Evolutionary conservation across 805 yeast genomes (phyloP).

Genomic region (Zygosaccharomyces lentus): DNA sequence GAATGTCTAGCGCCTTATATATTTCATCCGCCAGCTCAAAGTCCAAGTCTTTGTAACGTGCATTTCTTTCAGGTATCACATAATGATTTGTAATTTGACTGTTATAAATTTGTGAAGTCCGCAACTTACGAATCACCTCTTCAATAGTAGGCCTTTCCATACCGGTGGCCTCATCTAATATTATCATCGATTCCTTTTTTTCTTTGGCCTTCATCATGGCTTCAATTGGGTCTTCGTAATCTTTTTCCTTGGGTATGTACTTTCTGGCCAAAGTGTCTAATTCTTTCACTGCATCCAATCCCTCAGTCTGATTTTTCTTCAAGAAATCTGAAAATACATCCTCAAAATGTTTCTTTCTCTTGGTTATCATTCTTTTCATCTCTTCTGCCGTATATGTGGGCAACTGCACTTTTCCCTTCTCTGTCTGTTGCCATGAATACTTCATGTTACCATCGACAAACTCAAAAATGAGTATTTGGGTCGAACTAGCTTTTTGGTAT

Average conservation of each 20-base stretch:
- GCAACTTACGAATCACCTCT: slow-evolving; percentile 47
- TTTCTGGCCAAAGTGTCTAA: slow-evolving; percentile 37
- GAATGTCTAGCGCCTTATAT: slow-evolving; percentile 46
- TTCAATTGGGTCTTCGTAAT: slow-evolving; percentile 58
- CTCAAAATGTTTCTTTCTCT: slow-evolving; percentile 52
- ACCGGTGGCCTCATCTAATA: slow-evolving; percentile 26
- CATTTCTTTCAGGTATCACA: slow-evolving; percentile 44
- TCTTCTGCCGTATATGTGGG: slow-evolving; percentile 53
- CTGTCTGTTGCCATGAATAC: slow-evolving; percentile 45
- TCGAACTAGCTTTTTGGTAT: slow-evolving; percentile 33
- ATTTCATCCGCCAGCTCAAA: slow-evolving; percentile 50
- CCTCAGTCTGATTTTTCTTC: slow-evolving; percentile 22
- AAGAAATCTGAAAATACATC: slow-evolving; percentile 39
- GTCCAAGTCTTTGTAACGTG: slow-evolving; percentile 42
- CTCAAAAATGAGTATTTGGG: slow-evolving; percentile 66
- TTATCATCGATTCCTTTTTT: slow-evolving; percentile 17
- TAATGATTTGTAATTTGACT: slow-evolving; percentile 57
- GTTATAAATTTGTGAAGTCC: slow-evolving; percentile 47
- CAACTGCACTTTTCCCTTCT: slow-evolving; percentile 43
- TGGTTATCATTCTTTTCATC: slow-evolving; percentile 54
- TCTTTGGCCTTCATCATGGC: slow-evolving; percentile 43
- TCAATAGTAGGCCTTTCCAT: slow-evolving; percentile 41
- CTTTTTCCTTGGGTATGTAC: slow-evolving; percentile 46
- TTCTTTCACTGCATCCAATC: slow-evolving; percentile 40
- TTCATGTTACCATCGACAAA: slow-evolving; percentile 63